Base-by-base conservation (phyloP, 2,329 filamentous ascomycete species). In the Curvularia spicifera region DNA sequence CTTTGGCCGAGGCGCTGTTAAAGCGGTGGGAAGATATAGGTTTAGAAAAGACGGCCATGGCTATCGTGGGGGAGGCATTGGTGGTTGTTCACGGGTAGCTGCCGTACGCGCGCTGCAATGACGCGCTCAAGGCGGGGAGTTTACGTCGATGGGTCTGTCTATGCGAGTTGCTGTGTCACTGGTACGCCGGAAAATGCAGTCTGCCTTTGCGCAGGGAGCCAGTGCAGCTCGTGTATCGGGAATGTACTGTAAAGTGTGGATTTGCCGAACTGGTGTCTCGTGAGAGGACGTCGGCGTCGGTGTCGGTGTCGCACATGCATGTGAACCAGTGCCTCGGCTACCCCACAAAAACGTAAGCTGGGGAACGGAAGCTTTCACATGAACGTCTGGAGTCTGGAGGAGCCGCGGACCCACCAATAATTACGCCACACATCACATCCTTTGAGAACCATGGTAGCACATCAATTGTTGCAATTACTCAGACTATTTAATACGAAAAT, bases 1-100 rank as follows among this genome's bases (percentile, higher is more conserved):
- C 69, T 60, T 76, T 78, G 49, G 76, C 56, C 46, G 73, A 71
- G 40, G 69, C 66, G 47, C 66, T 70, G 33, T 72, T 74, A 28
- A 76, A 62, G 53, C 67, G 59, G 37, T 71, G 64, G 42, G 65
- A 68, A 43, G 67, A 66, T 45, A 73, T 68, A 29, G 76, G 71
- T 73, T 78, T 79, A 47, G 76, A 78, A 58, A 78, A 71, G 62
- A 75, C 77, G 55, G 76, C 76, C 77, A 79, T 79, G 60, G 58
- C 60, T 71, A 71, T 60, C 63, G 59, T 67, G 43, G 53, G 47
- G 39, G 56, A 67, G 62, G 59, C 66, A 72, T 71, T 52, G 44
- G 52, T 39, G 43, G 39, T 59, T 3, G 2, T 12, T 29, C 22
- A 52, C 13, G 40, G 40, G 31, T 35, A 29, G 33, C 44, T 40